Conservation (phyloP, 192 early-diverging fungal species). For the Backusella liffmaniae region DNA sequence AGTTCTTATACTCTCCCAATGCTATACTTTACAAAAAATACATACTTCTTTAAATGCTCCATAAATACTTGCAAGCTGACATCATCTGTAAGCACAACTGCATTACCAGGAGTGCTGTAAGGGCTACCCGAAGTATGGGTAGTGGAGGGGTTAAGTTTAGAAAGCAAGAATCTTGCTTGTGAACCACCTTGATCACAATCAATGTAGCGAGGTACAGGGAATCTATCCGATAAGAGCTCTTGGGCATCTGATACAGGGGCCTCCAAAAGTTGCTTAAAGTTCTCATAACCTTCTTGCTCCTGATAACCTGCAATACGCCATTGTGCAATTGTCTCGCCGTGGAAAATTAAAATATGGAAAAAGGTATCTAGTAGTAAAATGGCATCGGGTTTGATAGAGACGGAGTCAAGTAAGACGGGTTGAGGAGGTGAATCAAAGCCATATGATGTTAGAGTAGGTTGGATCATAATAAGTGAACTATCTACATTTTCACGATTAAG, state of each 20-base stretch:
- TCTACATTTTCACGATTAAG: slow-evolving; percentile 94
- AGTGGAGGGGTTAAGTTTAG: slow-evolving; percentile 97
- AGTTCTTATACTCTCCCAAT: neutral
- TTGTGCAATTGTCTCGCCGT: slow-evolving; percentile 94
- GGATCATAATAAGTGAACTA: slow-evolving; percentile 99
- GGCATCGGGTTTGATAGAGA: slow-evolving; percentile 95
- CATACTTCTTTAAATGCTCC: slow-evolving; percentile 85
- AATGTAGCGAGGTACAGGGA: slow-evolving; percentile 98
- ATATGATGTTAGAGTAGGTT: slow-evolving; percentile 95
- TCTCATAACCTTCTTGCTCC: slow-evolving; percentile 90
- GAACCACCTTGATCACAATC: slow-evolving; percentile 96
- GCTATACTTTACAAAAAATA: neutral
- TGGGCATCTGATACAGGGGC: slow-evolving; percentile 88
- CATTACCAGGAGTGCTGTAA: slow-evolving; percentile 69
- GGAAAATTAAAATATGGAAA: slow-evolving; percentile 99
- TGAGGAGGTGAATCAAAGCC: slow-evolving; percentile 81
- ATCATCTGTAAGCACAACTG: slow-evolving; percentile 97
- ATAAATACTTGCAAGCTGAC: slow-evolving; percentile 98
- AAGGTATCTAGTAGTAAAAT: slow-evolving; percentile 95
- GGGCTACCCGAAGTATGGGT: slow-evolving; percentile 81
- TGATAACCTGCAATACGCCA: slow-evolving; percentile 98
- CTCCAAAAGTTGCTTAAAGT: slow-evolving; percentile 91
- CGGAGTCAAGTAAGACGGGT: slow-evolving; percentile 94
- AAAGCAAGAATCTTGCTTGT: slow-evolving; percentile 96
- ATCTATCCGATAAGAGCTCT: slow-evolving; percentile 90